These are phyloP conservation scores for Ogataea nitratoaversa DNA, from an alignment of 805 yeast species.

Conservation along the genomic window DNA sequence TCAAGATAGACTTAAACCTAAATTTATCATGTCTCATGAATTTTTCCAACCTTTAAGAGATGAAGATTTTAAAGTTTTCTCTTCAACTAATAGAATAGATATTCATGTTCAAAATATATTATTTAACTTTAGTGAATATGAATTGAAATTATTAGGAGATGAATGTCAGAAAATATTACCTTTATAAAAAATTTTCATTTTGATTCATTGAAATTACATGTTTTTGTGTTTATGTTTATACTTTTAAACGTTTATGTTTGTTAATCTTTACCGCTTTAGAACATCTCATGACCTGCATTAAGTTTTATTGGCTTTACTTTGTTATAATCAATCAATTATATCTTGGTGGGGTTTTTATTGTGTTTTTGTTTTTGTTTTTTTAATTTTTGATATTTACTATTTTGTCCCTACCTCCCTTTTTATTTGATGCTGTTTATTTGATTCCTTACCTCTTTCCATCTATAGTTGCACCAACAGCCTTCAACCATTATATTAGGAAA, in stretches of 20 bases:
- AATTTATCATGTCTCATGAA: conserved; percentile 78
- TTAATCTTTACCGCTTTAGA: too few species aligned
- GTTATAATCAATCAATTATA: too few species aligned
- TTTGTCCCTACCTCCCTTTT: neutral
- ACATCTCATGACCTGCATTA: too few species aligned
- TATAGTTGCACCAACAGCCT: neutral
- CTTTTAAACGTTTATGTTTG: too few species aligned
- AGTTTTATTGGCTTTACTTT: too few species aligned
- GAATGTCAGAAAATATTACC: conserved; percentile 23
- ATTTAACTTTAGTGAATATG: conserved; percentile 70
- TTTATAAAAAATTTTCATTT: too few species aligned
- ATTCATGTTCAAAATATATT: conserved; percentile 38
- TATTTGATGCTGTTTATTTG: neutral
- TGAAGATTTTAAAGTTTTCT: conserved; percentile 35
- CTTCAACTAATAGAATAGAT: conserved; percentile 32
- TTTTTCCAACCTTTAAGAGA: conserved; percentile 84
- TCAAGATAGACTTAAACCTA: conserved; percentile 71
- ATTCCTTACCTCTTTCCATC: neutral
- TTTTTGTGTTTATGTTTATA: too few species aligned
- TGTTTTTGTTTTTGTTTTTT: neutral
- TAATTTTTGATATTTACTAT: neutral
- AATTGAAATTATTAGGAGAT: conserved; percentile 34
- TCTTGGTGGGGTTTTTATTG: neutral
- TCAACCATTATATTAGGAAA: too few species aligned
- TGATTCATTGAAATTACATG: too few species aligned